Evolutionary conservation across 1,139 yeast genomes (phyloP), one percentile per base, ranked within the genome.

Genomic region (Blastobotrys buckinghamii): DNA sequence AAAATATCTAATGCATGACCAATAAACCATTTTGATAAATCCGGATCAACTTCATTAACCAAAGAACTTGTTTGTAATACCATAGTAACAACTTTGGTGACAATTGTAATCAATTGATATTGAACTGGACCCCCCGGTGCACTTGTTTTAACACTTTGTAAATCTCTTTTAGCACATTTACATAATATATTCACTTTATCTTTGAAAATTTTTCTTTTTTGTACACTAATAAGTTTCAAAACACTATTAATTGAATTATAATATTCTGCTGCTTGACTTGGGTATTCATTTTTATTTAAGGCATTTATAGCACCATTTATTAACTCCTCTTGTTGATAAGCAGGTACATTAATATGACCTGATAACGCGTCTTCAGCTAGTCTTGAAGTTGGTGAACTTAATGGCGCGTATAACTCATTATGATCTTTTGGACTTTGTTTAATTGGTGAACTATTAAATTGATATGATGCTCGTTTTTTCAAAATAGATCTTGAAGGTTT

Each of bases 1-100:
- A 61, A 47, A 1, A 54, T 61, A 19, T 51, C 55, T 13, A 60
- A 42, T 2, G 60, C 63, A 15, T 57, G 55, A 2, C 45, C 34
- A 7, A 59, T 47, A 41, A 61, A 58, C 60, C 62, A 59, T 20
- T 49, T 44, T 9, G 55, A 55, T 15, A 59, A 39, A 8, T 54
- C 56, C 20, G 29, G 37, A 38, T 59, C 62, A 13, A 59, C 51
- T 12, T 57, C 59, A 20, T 51, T 52, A 15, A 56, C 50, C 37
- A 55, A 55, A 13, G 16, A 24, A 12, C 38, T 35, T 6, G 38
- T 44, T 15, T 38, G 42, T 29, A 59, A 50, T 15, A 61, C 38
- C 48, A 59, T 56, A 42, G 59, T 63, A 15, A 60, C 61, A 12
- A 59, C 53, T 33, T 54, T 51, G 22, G 60, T 39, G 15, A 59